These are phyloP conservation scores for Oenanthe sinensis DNA, from an alignment of 129 eudicot species.

Conservation along the genomic window DNA sequence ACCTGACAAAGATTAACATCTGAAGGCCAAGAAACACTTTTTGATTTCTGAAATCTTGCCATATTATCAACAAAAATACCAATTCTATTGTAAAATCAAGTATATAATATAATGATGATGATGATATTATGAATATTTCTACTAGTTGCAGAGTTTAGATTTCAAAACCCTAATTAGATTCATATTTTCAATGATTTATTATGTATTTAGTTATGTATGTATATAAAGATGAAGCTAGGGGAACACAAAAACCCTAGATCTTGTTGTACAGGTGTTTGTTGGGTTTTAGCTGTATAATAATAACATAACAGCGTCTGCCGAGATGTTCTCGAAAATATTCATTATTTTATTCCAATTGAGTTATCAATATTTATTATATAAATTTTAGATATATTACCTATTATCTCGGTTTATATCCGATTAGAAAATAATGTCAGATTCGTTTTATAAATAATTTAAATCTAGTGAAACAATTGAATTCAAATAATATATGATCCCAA, in stretches of 20 bases:
- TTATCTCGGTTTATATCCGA: not conserved
- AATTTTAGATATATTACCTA: no score
- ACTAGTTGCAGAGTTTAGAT: not conserved
- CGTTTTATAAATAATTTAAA: no score
- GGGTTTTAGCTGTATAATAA: not conserved
- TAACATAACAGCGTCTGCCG: no score
- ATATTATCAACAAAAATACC: slow-evolving; percentile 25
- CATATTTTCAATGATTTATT: not conserved
- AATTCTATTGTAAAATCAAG: not conserved
- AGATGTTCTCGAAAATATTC: no score
- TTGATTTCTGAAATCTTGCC: slow-evolving; percentile 68
- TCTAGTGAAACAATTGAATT: no score
- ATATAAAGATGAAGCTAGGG: not conserved
- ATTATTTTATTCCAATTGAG: no score
- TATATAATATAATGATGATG: no score
- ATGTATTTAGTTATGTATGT: not conserved
- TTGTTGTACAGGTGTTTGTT: not conserved
- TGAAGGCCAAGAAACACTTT: slow-evolving; percentile 80
- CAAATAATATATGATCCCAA: no score
- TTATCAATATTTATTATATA: no score
- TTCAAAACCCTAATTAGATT: slow-evolving; percentile 9
- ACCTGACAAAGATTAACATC: slow-evolving; percentile 94
- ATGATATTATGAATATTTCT: not conserved
- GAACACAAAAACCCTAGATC: not conserved
- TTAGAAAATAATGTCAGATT: no score